Evolutionary conservation across 1,284 basidiomycete species (phyloP).

Genomic region (Anthracocystis setariae): DNA sequence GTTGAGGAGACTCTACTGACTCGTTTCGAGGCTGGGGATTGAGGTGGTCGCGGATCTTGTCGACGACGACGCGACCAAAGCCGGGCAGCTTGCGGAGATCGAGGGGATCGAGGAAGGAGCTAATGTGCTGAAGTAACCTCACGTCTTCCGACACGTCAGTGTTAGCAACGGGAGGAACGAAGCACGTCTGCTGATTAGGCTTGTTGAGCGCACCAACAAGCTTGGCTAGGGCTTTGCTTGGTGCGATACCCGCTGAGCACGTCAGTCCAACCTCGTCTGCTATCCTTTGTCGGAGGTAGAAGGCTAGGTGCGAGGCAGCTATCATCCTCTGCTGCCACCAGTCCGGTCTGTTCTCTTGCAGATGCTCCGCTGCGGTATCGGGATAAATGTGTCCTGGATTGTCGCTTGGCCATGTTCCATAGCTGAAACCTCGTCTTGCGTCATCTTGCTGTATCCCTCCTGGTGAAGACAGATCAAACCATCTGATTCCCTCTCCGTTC

Average conservation of each 20-base stretch:
- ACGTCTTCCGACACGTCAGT: slow-evolving; percentile 1
- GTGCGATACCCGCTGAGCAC: slow-evolving; percentile 67
- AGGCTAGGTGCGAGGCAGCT: slow-evolving; percentile 64
- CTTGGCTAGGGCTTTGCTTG: slow-evolving; percentile 67
- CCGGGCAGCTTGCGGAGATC: slow-evolving; percentile 55
- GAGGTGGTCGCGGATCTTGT: slow-evolving; percentile 42
- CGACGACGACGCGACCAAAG: slow-evolving; percentile 50
- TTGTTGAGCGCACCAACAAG: slow-evolving; percentile 65
- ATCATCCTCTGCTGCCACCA: slow-evolving; percentile 43
- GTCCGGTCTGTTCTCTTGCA: slow-evolving; percentile 21
- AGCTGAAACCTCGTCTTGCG: slow-evolving; percentile 46
- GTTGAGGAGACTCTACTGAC: background rate
- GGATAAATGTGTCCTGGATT: slow-evolving; percentile 31
- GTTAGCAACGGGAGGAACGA: slow-evolving; percentile 24
- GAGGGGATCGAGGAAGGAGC: slow-evolving; percentile 62
- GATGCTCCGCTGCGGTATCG: slow-evolving; percentile 9
- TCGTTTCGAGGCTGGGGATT: background rate
- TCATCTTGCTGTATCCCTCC: background rate
- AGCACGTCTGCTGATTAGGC: slow-evolving; percentile 66
- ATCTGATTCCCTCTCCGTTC: slow-evolving; percentile 1
- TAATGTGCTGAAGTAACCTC: slow-evolving; percentile 32
- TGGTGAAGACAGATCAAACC: slow-evolving; percentile 32
- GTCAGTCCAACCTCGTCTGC: slow-evolving; percentile 65
- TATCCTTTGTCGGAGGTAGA: slow-evolving; percentile 61
- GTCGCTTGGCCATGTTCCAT: slow-evolving; percentile 35